Evolutionary conservation across 1,284 basidiomycete genomes (phyloP).

Genomic region (Puccinia hordei): DNA sequence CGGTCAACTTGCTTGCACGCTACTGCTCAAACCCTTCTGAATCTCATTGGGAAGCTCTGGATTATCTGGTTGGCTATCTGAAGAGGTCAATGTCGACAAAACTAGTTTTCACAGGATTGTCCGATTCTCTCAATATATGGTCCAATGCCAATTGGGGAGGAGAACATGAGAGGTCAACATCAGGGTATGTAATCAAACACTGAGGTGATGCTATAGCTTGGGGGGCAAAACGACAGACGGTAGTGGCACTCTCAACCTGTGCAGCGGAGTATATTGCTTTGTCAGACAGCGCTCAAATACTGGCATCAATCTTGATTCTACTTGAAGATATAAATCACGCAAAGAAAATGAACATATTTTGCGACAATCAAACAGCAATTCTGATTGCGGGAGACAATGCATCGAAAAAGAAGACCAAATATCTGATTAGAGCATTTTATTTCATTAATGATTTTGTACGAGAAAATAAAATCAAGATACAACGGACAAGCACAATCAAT

Average conservation of each 20-base stretch:
- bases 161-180: slow-evolving; percentile 8
- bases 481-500: slow-evolving; percentile 10
- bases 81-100: background rate
- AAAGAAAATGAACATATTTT: background rate
- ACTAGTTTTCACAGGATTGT: background rate
- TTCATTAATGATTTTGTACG: slow-evolving; percentile 25
- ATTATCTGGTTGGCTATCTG: background rate
- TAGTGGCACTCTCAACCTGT: slow-evolving; percentile 26
- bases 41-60: background rate
- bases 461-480: slow-evolving; percentile 14
- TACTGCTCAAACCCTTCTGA: background rate
- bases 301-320: background rate
- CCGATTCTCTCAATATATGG: background rate
- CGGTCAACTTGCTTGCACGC: slow-evolving; percentile 16
- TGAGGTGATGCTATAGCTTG: slow-evolving; percentile 2
- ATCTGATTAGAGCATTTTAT: background rate
- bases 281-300: background rate
- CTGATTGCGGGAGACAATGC: slow-evolving; percentile 6
- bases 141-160: slow-evolving; percentile 33
- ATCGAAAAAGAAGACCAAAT: slow-evolving; percentile 13
- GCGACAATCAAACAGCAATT: slow-evolving; percentile 23
- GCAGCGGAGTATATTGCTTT: slow-evolving; percentile 16
- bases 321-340: background rate
- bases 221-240: slow-evolving; percentile 20
- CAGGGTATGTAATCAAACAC: background rate